phyloP scores from a whole-genome alignment of 495 filamentous ascomycete species.

The Penicillium chermesinum region DNA sequence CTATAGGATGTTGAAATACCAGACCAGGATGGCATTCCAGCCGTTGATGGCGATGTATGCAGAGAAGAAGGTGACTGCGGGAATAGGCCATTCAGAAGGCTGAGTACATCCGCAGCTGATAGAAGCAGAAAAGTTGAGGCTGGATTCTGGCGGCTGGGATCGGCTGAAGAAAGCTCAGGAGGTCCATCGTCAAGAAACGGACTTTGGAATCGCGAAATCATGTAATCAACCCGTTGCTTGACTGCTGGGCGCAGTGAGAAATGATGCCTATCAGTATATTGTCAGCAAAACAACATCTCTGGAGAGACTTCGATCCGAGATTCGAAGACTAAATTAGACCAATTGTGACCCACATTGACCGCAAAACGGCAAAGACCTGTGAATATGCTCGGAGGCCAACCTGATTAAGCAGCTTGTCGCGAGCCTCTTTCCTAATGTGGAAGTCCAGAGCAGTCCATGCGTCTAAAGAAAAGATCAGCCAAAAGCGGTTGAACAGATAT shows the following conservation, averaged over 20 bases:
- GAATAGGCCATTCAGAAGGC: constrained; percentile 40
- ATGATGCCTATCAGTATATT: constrained; percentile 38
- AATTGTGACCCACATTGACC: constrained; percentile 39
- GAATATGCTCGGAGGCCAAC: constrained; percentile 74
- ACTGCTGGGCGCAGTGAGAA: constrained; percentile 51
- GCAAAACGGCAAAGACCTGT: constrained; percentile 52
- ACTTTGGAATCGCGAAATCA: constrained; percentile 58
- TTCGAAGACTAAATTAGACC: background rate
- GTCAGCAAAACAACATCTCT: too few relatives aligned
- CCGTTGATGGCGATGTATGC: constrained; percentile 22
- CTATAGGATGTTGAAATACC: constrained; percentile 5
- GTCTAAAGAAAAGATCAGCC: too few relatives aligned
- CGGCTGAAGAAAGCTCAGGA: background rate
- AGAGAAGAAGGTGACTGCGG: constrained; percentile 23
- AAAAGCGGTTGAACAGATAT: too few relatives aligned
- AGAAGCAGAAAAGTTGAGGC: constrained; percentile 37
- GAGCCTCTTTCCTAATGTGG: constrained; percentile 83
- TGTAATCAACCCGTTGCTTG: constrained; percentile 69
- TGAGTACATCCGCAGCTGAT: constrained; percentile 36
- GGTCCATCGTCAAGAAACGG: constrained; percentile 2
- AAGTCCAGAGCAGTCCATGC: constrained; percentile 85
- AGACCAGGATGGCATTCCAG: constrained; percentile 12
- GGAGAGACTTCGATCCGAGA: too few relatives aligned
- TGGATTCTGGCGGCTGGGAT: constrained; percentile 13
- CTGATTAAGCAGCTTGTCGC: constrained; percentile 81